phyloP scores from a whole-genome alignment of 139 green algal species.

The Protoeuglena noctilucae region DNA sequence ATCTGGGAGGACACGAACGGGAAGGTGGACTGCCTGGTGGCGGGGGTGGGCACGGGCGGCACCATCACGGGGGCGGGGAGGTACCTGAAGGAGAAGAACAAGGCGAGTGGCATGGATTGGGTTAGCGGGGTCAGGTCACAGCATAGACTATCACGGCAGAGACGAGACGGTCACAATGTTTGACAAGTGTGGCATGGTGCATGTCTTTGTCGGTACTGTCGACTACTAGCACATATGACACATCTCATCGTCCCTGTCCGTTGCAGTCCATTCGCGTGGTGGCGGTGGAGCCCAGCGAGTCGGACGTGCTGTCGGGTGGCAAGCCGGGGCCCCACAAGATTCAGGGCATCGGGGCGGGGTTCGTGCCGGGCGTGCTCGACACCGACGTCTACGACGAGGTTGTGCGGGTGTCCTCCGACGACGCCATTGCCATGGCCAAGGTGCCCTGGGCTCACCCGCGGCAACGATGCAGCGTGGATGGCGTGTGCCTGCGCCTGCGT shows the following conservation, averaged over 20 bases:
- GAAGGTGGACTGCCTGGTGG: constrained; percentile 74
- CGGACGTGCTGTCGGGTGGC: constrained; percentile 72
- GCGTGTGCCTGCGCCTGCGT: too few relatives aligned
- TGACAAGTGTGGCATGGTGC: too few relatives aligned
- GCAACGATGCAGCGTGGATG: too few relatives aligned
- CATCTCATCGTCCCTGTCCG: too few relatives aligned
- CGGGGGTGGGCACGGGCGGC: constrained; percentile 87
- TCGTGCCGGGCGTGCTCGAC: constrained; percentile 87
- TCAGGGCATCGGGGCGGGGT: constrained; percentile 78
- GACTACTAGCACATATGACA: too few relatives aligned
- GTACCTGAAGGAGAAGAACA: constrained; percentile 88
- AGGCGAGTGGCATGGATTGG: constrained; percentile 25
- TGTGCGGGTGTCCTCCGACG: constrained; percentile 42
- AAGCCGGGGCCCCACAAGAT: constrained; percentile 94
- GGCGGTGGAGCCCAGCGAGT: constrained; percentile 89
- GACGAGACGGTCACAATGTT: too few relatives aligned
- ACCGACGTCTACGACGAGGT: constrained; percentile 72
- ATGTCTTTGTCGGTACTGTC: too few relatives aligned
- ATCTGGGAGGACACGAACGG: constrained; percentile 76
- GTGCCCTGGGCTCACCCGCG: too few relatives aligned
- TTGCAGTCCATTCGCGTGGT: constrained; percentile 31
- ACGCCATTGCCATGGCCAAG: constrained; percentile 31
- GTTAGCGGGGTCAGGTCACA: neutral
- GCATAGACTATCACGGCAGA: neutral
- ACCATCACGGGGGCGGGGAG: constrained; percentile 84